A percentile compares a stretch with the other conserved stretches of the same genome.
phyloP scores from a whole-genome alignment of 2,329 filamentous ascomycete species.

The Colletotrichum caudatum region DNA sequence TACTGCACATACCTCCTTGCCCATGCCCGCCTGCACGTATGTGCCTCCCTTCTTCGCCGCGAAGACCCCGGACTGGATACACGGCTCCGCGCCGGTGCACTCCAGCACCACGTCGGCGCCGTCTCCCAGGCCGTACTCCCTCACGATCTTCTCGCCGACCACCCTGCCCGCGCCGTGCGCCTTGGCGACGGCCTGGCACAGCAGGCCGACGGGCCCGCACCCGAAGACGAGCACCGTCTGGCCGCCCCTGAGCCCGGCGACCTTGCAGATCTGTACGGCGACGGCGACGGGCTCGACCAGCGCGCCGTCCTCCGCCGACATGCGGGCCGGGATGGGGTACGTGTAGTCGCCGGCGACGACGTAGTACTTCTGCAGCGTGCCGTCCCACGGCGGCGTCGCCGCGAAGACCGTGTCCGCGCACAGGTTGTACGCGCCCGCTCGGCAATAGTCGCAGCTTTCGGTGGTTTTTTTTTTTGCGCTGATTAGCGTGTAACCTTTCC shows the following conservation, averaged over 20 bases:
- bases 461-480: too few relatives aligned
- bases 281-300: slow-evolving; percentile 66
- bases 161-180: slow-evolving; percentile 59
- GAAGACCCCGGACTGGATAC: slow-evolving; percentile 61
- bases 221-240: slow-evolving; percentile 62
- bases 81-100: slow-evolving; percentile 49
- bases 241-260: slow-evolving; percentile 54
- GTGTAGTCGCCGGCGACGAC: slow-evolving; percentile 59
- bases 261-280: slow-evolving; percentile 60
- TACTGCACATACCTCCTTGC: slow-evolving; percentile 49
- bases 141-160: slow-evolving; percentile 61
- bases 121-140: slow-evolving; percentile 54
- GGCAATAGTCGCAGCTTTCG: slow-evolving; percentile 57
- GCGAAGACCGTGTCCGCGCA: slow-evolving; percentile 61
- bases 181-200: slow-evolving; percentile 60
- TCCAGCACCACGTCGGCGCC: slow-evolving; percentile 63
- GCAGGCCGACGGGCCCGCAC: slow-evolving; percentile 62
- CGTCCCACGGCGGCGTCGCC: slow-evolving; percentile 62
- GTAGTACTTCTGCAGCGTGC: slow-evolving; percentile 63
- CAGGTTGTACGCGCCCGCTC: slow-evolving; percentile 55
- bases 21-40: slow-evolving; percentile 66
- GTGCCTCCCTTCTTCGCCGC: slow-evolving; percentile 59
- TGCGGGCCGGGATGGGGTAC: slow-evolving; percentile 58
- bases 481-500: slow-evolving; percentile 9
- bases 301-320: slow-evolving; percentile 64